Evolutionary conservation across 208 protist species (phyloP).

Genomic region (Trypanosomatidae sp.): DNA sequence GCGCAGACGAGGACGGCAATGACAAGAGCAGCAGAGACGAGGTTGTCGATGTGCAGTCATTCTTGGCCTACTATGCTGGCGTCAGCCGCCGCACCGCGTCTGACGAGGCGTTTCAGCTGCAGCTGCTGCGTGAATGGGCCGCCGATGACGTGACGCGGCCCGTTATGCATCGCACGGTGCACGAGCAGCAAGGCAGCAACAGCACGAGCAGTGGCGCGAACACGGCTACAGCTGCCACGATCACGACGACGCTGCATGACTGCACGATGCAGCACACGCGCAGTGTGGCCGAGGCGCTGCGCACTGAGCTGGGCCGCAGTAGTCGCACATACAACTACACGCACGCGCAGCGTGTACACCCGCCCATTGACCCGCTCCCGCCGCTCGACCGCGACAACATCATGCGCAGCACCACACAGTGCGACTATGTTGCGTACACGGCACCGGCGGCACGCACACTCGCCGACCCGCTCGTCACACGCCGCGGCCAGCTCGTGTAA

Average conservation of each 20-base stretch:
- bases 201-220: slow-evolving; percentile 59
- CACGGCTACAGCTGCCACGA: slow-evolving; percentile 53
- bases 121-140: slow-evolving; percentile 51
- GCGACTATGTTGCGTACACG: slow-evolving; percentile 14
- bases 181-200: too few relatives aligned
- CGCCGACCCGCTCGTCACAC: slow-evolving; percentile 38
- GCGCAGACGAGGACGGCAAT: not conserved
- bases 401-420: slow-evolving; percentile 42
- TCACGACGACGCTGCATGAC: too few relatives aligned
- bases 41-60: slow-evolving; percentile 5
- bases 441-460: slow-evolving; percentile 10
- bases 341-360: slow-evolving; percentile 63
- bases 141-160: slow-evolving; percentile 39
- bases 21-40: not conserved
- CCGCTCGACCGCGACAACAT: slow-evolving; percentile 42
- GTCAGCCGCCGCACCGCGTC: slow-evolving; percentile 25
- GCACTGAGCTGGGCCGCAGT: slow-evolving; percentile 27
- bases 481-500: slow-evolving; percentile 23
- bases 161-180: slow-evolving; percentile 40
- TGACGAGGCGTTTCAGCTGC: slow-evolving; percentile 64
- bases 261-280: too few relatives aligned
- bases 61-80: slow-evolving; percentile 65
- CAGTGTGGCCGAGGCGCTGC: too few relatives aligned
- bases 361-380: slow-evolving; percentile 44
- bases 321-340: slow-evolving; percentile 60